Evolutionary conservation across 805 yeast species (phyloP), one percentile per base, ranked within the genome.

Genomic region (Isabelozyma rhagii): DNA sequence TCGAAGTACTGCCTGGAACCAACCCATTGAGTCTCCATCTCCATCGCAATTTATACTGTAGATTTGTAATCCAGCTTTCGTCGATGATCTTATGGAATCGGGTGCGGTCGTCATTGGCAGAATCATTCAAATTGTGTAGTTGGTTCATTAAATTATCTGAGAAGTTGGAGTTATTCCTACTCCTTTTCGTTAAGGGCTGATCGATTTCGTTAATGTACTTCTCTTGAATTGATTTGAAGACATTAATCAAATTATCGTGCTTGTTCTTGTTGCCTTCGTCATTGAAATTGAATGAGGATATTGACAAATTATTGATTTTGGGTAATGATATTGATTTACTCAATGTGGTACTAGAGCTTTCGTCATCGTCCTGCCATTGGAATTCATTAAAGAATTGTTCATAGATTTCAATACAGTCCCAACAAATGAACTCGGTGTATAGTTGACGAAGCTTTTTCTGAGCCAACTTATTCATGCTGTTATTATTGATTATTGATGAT

Each of bases 341-440:
- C n/a, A 31, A 13, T 4, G 10, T 6, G 10, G 36, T 5, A 31
- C 36, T 31, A 9, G n/a, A 9, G n/a, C 6, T 29, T n/a, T 21
- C 34, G 47, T 46, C 13, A 13, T 18, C 29, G 5, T 46, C 15
- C 7, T 29, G 13, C 13, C 10, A 31, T 41, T 44, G 46, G 17
- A 65, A 60, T 52, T 79, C 84, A 56, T 71, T 72, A 17, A 78
- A 70, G 25, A 81, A 72, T 43, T 68, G 69, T 56, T 82, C 85
- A 57, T 82, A 82, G n/a, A 70, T 74, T 46, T 71, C 81, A 11
- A 84, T 79, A 55, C 91, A 85, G 47, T 76, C 77, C 44, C 79
- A 77, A 57, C 91, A 85, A 0, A 85, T 84, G 51, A 85, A 77
- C 57, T 85, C 89, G 40, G 72, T 70, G 56, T 64, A 77, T 3